These are phyloP conservation scores for Teunomyces atbi DNA, from an alignment of 805 yeast genomes.

Conservation along the genomic window DNA sequence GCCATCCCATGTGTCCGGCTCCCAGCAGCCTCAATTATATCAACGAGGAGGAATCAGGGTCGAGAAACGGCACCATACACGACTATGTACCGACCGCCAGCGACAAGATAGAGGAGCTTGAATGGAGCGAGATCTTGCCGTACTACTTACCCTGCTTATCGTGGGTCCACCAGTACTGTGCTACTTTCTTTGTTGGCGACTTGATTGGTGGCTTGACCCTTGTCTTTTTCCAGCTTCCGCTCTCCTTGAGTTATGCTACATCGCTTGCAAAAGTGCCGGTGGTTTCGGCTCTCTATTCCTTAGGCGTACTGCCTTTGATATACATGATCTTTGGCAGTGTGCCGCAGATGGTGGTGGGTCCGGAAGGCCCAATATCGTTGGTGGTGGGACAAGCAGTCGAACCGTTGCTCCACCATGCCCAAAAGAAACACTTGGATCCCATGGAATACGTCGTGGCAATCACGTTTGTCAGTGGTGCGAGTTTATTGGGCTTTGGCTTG, in stretches of 20 bases:
- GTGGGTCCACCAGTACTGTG: slow-evolving; percentile 59
- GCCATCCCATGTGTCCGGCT: neutral
- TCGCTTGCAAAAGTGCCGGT: slow-evolving; percentile 45
- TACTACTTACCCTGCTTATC: slow-evolving; percentile 67
- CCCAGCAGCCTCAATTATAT: slow-evolving; percentile 2
- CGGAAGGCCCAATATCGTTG: slow-evolving; percentile 45
- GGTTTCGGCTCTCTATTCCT: slow-evolving; percentile 36
- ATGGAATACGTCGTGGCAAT: slow-evolving; percentile 61
- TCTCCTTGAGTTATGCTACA: slow-evolving; percentile 51
- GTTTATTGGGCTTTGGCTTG: slow-evolving; percentile 65
- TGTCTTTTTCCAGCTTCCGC: slow-evolving; percentile 89
- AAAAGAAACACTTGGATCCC: slow-evolving; percentile 31
- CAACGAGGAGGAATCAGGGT: neutral
- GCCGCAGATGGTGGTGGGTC: slow-evolving; percentile 48
- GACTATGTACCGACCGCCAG: slow-evolving; percentile 24
- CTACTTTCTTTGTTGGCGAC: slow-evolving; percentile 51
- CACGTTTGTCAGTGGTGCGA: slow-evolving; percentile 72
- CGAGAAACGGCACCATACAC: neutral
- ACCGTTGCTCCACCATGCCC: slow-evolving; percentile 37
- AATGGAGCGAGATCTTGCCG: slow-evolving; percentile 41
- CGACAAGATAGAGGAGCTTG: slow-evolving; percentile 18
- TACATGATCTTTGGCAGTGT: slow-evolving; percentile 43
- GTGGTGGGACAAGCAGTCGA: slow-evolving; percentile 48
- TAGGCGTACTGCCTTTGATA: slow-evolving; percentile 40
- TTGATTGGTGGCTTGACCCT: slow-evolving; percentile 79